Conservation (phyloP, 2,329 filamentous ascomycete genomes). For the Chaetomium globosum region DNA sequence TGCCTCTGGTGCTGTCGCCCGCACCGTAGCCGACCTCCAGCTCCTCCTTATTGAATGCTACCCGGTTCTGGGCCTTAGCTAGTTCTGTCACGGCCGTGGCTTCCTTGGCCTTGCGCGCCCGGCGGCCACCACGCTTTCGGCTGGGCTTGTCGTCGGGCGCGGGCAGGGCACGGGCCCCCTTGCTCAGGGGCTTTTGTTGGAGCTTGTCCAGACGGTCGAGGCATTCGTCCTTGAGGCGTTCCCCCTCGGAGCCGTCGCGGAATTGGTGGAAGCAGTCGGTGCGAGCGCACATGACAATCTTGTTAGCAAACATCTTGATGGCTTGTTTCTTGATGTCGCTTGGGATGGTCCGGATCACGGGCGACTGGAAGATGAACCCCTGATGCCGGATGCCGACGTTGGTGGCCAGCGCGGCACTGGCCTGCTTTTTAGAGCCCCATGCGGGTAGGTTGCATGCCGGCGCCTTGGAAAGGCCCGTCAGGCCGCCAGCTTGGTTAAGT, state of each 20-base stretch:
- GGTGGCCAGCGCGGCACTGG: slow-evolving; percentile 78
- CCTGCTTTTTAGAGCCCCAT: slow-evolving; percentile 85
- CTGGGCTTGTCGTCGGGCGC: slow-evolving; percentile 94
- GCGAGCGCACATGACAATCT: slow-evolving; percentile 89
- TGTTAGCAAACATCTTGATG: slow-evolving; percentile 91
- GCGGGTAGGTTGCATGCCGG: slow-evolving; percentile 91
- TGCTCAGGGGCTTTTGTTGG: slow-evolving; percentile 87
- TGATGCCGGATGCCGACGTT: slow-evolving; percentile 90
- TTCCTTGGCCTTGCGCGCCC: slow-evolving; percentile 93
- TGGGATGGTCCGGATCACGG: slow-evolving; percentile 82
- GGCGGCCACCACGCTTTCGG: slow-evolving; percentile 85
- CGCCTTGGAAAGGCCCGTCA: slow-evolving; percentile 86
- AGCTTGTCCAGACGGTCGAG: slow-evolving; percentile 88
- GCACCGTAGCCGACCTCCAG: slow-evolving; percentile 88
- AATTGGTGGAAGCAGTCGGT: slow-evolving; percentile 84
- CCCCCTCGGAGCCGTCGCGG: slow-evolving; percentile 79
- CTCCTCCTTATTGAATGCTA: slow-evolving; percentile 96
- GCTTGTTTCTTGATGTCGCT: slow-evolving; percentile 88
- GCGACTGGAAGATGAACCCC: slow-evolving; percentile 89
- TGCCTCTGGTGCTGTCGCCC: slow-evolving; percentile 79
- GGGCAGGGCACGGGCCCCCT: slow-evolving; percentile 81
- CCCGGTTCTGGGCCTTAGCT: slow-evolving; percentile 91
- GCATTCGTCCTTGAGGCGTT: slow-evolving; percentile 79
- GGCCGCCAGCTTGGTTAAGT: slow-evolving; percentile 89
- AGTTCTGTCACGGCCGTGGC: slow-evolving; percentile 96